These are phyloP conservation scores for Juglanconis oblonga DNA, from an alignment of 2,329 filamentous ascomycete genomes.

Conservation along the genomic window DNA sequence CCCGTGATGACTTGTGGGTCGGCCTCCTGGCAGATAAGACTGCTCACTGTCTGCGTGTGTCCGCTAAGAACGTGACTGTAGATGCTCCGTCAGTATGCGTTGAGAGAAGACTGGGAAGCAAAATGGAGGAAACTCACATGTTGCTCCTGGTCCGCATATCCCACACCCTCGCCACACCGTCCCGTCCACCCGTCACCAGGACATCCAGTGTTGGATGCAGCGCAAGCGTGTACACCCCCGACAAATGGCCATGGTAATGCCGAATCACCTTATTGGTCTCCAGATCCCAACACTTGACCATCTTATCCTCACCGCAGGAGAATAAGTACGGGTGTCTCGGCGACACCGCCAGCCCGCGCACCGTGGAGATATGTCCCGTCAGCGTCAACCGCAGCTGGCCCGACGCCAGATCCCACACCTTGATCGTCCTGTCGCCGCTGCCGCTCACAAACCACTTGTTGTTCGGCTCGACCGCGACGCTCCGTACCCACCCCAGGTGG, in stretches of 20 bases:
- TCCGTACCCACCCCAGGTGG: constrained; percentile 91
- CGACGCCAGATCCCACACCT: constrained; percentile 95
- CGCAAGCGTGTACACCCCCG: constrained; percentile 88
- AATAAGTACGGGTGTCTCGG: constrained; percentile 95
- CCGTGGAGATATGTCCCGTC: constrained; percentile 91
- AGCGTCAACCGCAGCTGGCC: constrained; percentile 81
- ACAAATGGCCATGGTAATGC: constrained; percentile 95
- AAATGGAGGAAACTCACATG: constrained; percentile 39
- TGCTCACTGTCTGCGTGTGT: constrained; percentile 86
- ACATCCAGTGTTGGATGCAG: constrained; percentile 96
- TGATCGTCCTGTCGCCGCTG: constrained; percentile 93
- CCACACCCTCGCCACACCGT: constrained; percentile 94
- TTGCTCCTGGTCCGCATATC: constrained; percentile 97
- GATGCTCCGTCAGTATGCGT: background rate
- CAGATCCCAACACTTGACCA: constrained; percentile 99
- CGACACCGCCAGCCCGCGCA: constrained; percentile 87
- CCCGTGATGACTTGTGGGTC: constrained; percentile 93
- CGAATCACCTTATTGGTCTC: constrained; percentile 99
- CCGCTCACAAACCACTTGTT: constrained; percentile 98
- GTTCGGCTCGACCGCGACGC: constrained; percentile 85
- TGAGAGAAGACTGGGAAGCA: background rate
- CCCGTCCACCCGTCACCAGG: constrained; percentile 88
- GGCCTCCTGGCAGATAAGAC: constrained; percentile 89
- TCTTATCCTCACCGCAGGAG: constrained; percentile 97
- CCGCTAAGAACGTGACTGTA: constrained; percentile 74